Evolutionary conservation across 192 early-diverging fungal genomes (phyloP), one percentile per base, ranked within the genome.

Genomic region (Coemansia sp.): DNA sequence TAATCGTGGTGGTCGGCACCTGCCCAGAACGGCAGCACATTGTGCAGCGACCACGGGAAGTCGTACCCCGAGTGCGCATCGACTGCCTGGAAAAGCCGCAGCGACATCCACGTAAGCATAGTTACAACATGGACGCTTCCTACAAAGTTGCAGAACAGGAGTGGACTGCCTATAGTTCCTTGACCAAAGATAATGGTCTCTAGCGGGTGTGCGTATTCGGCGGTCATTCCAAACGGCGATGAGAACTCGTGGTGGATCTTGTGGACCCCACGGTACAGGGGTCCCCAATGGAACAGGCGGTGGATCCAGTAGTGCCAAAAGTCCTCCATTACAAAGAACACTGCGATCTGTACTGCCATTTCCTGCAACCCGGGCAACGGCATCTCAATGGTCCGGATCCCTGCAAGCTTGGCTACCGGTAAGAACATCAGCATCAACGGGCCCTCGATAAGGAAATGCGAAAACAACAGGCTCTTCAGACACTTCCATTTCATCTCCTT

Each of bases 31-130:
- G 92, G 92, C 40, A 94, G 22, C 37, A 85, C 87, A 83, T 93
- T 85, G 64, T 88, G 89, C 64, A 94, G 82, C 27, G 89, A 91
- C 94, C 94, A 96, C 30, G 95, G 95, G 64, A 96, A 98, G 64
- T 95, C 91, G 68, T 95, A 98, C 4, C 95, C 95, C 29, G 91
- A 92, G 74, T 98, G 95, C 45, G 90, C 88, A 64, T 94, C 94
- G 28, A 96, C 84, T 19, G 91, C 86, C 77, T 92, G 91, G 65
- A 91, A 83, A 38, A 95, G 77, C 29, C 92, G 83, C 19, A 95
- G 65, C 29, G 80, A 84, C 57, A 96, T 87, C 96, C 96, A 98
- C 31, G 78, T 70, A 55, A 90, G 77, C 79, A 96, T 88, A n/a
- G 91, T 91, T 48, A 94, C 77, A 20, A 94, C 68, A 56, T 98